Evolutionary conservation across 2,329 filamentous ascomycete species (phyloP), one percentile per base, ranked within the genome.

Genomic region (Gyromitra esculenta): DNA sequence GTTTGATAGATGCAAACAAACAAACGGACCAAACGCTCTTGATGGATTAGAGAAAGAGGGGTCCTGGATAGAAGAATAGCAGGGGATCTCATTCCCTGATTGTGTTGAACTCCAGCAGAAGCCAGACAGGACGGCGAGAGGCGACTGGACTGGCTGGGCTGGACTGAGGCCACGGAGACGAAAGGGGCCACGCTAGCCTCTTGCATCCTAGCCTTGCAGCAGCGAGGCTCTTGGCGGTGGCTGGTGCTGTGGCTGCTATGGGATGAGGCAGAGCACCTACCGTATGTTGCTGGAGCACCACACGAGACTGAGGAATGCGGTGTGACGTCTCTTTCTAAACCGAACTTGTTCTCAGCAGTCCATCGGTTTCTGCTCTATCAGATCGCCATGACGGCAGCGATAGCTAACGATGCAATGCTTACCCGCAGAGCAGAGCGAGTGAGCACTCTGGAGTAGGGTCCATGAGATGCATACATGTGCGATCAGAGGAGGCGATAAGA

Each of bases 111-210:
- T 41, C 52, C 18, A 18, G 35, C 31, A 73, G 71, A 35, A 15
- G 54, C 57, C 48, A 18, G 56, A 31, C 25, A 31, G 25, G 70
- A 62, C 52, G 72, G 48, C 45, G 39, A 68, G 56, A 59, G 31
- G 21, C 41, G 45, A 50, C 31, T 18, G 21, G 35, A 72, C 25
- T 31, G 25, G 25, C 25, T 31, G 25, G 25, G 4, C 7, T 68
- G 48, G 54, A 59, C 39, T 70, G 52, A 75, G 72, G 72, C 65
- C 72, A 75, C 72, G 72, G 66, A 64, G 72, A 57, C 72, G 72
- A 75, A 75, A 70, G 66, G 72, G 57, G 65, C 65, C 48, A 37
- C 52, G 41, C 60, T 72, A 72, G n/a, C 69, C 25, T 21, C 25
- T 62, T 52, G 18, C 31, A 13, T 25, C 54, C 41, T 66, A 66